Base-by-base conservation (phyloP, 805 yeast genomes). In the Pichia exigua region DNA sequence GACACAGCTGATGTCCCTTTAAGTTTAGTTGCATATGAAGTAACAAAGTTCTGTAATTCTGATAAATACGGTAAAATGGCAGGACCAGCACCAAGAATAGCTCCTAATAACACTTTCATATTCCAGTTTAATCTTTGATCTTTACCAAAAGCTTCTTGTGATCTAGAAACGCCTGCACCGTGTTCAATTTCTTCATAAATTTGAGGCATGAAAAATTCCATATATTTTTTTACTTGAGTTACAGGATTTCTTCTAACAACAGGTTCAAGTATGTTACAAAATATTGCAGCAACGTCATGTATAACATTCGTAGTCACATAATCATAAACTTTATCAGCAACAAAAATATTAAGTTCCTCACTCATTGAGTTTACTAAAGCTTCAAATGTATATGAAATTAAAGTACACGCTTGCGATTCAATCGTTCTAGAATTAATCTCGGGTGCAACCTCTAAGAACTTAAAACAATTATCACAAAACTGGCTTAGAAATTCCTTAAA, bases 71-170 rank as follows among this genome's bases (percentile, higher is more conserved):
- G 62, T 11, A 85, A 60, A 2, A 84, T 61, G 4, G 71, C 63
- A 0, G 65, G 67, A n/a, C 82, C 82, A 1, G 92, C 83, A 51
- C 85, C 85, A 24, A 89, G 81, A 41, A 86, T 65, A 26, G 83
- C 72, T 62, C 88, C 91, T 61, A 83, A 81, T 43, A 91, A 66
- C 2, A 89, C 77, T 3, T 83, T 76, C 32, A 87, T 64, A 61
- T 83, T 79, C 80, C 96, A 81, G 30, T 81, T 80, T 10, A 94
- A 68, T 20, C 83, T 78, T 30, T 83, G 84, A 65, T 94, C 98
- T 42, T 90, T 75, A n/a, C 87, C 87, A 27, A 82, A 73, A 26
- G 85, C 73, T 30, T 85, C 91, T 8, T 76, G 71, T 6, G 73
- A 76, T 63, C 96, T 76, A 0, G 82, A 71, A 1, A 77, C 67